Conservation (phyloP, 305 asterid species). For the Striga hermonthica region DNA sequence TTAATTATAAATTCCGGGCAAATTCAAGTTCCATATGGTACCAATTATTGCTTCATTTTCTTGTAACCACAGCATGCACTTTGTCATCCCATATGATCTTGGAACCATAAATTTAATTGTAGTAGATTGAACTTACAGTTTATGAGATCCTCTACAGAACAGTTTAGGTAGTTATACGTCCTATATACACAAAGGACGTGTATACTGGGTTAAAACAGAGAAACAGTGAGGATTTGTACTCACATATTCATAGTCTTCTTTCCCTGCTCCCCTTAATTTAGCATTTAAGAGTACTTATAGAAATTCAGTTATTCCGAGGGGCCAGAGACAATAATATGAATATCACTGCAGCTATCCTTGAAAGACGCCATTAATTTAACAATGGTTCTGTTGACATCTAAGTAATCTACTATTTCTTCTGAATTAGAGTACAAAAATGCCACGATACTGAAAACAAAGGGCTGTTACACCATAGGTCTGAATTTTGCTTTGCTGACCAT, state of each 20-base stretch:
- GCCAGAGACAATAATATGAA: slow-evolving; percentile 1
- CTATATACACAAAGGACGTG: neutral
- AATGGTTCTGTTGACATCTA: neutral
- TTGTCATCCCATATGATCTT: slow-evolving; percentile 20
- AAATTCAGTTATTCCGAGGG: neutral
- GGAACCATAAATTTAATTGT: slow-evolving; percentile 21
- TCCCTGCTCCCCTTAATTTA: neutral
- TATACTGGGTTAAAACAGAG: slow-evolving; percentile 1
- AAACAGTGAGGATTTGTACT: neutral
- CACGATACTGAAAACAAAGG: slow-evolving; percentile 4
- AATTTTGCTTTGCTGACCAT: no score
- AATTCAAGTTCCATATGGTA: slow-evolving; percentile 9
- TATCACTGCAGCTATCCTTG: slow-evolving; percentile 1
- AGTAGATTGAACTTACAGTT: neutral
- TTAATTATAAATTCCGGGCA: neutral
- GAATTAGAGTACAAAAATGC: slow-evolving; percentile 10
- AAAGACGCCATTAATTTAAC: neutral
- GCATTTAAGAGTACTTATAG: slow-evolving; percentile 3
- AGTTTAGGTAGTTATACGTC: slow-evolving; percentile 16
- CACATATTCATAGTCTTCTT: slow-evolving; percentile 3
- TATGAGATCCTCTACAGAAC: slow-evolving; percentile 7
- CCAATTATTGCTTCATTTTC: slow-evolving; percentile 9
- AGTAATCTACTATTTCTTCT: slow-evolving; percentile 12
- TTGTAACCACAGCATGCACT: slow-evolving; percentile 20
- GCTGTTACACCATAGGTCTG: neutral